A percentile compares a stretch with the other conserved stretches of the same genome.
These are phyloP conservation scores for Primulina huaijiensis DNA, from an alignment of 257 asterid species.

Conservation along the genomic window DNA sequence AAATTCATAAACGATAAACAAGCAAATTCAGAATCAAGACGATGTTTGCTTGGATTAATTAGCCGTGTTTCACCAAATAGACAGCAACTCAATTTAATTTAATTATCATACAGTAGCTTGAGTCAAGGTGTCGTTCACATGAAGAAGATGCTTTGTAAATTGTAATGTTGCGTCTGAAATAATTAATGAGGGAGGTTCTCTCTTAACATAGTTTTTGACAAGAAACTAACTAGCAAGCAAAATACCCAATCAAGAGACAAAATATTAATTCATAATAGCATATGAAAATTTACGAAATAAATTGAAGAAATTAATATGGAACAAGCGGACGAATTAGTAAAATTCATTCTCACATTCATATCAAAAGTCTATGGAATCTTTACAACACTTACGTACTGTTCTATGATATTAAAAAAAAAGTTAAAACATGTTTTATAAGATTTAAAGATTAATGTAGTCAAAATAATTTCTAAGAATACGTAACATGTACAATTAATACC, in stretches of 20 bases:
- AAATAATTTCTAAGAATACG: not conserved
- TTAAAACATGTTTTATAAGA: no score
- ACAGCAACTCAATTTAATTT: no score
- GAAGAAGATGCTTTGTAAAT: no score
- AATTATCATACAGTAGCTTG: no score
- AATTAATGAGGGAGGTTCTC: no score
- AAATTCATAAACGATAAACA: not conserved
- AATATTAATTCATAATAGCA: not conserved
- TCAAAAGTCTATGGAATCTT: not conserved
- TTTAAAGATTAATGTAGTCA: not conserved
- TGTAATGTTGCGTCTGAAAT: not conserved
- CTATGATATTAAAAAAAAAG: not conserved
- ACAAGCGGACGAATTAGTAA: not conserved
- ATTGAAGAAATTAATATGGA: not conserved
- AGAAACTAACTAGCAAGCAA: not conserved
- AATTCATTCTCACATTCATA: not conserved
- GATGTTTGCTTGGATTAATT: not conserved
- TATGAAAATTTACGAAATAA: not conserved
- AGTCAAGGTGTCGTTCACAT: not conserved
- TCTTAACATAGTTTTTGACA: no score
- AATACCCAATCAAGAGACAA: not conserved
- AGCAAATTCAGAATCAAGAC: not conserved
- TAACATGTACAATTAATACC: not conserved
- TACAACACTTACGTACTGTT: not conserved
- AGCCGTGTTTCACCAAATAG: not conserved